A percentile compares a stretch with the other conserved stretches of the same genome.
These are phyloP conservation scores for Gracilaria gracilis DNA, from an alignment of 23 red algal species.

Conservation along the genomic window DNA sequence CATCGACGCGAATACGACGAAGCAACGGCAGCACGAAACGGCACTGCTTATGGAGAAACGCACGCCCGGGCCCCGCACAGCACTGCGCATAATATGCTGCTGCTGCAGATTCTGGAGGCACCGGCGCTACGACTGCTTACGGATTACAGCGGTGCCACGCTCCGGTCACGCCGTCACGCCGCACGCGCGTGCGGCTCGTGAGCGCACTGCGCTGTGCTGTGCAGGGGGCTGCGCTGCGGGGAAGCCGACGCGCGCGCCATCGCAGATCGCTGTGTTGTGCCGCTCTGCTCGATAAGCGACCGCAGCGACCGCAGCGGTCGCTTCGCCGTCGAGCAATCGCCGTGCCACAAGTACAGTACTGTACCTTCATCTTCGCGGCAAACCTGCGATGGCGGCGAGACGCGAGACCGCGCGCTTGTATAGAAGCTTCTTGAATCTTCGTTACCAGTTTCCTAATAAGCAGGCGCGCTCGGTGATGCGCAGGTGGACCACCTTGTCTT, in stretches of 20 bases:
- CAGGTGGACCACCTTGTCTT: constrained; percentile 34
- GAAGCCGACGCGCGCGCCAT: too few relatives aligned
- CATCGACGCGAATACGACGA: background rate
- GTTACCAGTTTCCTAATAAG: constrained; percentile 58
- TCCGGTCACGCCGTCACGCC: background rate
- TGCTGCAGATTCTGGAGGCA: background rate
- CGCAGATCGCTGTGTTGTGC: background rate
- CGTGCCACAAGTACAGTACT: too few relatives aligned
- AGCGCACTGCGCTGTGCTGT: too few relatives aligned
- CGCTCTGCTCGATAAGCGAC: too few relatives aligned
- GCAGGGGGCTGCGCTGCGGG: too few relatives aligned
- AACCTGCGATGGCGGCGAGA: constrained; percentile 21
- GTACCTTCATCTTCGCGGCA: too few relatives aligned
- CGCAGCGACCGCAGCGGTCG: too few relatives aligned
- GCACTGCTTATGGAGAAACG: too few relatives aligned
- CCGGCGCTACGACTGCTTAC: background rate
- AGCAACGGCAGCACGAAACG: background rate
- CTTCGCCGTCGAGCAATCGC: too few relatives aligned
- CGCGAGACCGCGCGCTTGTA: constrained; percentile 25
- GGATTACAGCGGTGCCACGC: background rate
- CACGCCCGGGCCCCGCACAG: too few relatives aligned
- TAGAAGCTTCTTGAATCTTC: constrained; percentile 26
- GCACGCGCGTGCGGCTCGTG: background rate
- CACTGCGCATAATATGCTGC: background rate
- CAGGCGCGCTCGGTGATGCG: constrained; percentile 57